These are phyloP conservation scores for Taphrina sp. DNA, from an alignment of 1,139 yeast genomes.

Conservation along the genomic window DNA sequence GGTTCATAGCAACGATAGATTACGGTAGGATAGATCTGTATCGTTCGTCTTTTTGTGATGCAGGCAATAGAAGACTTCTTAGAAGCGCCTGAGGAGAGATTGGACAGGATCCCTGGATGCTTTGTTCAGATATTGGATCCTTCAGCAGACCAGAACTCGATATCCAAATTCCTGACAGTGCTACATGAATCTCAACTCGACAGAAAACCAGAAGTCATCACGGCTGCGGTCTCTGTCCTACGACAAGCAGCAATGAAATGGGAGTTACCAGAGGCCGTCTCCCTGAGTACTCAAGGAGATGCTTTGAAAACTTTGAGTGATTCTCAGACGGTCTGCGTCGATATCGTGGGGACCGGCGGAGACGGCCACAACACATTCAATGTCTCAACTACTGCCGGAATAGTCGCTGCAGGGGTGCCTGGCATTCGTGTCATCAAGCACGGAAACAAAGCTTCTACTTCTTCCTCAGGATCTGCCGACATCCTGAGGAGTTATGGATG, in stretches of 20 bases:
- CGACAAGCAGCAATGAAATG: conserved; percentile 19
- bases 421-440: conserved; percentile 48
- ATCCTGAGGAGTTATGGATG: conserved; percentile 73
- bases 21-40: too few relatives aligned
- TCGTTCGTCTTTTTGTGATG: too few relatives aligned
- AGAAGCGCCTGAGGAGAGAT: neutral
- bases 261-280: neutral
- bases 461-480: conserved; percentile 92
- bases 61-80: conserved; percentile 18
- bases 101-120: conserved; percentile 8
- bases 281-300: conserved; percentile 7
- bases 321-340: conserved; percentile 49
- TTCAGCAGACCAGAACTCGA: neutral
- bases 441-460: conserved; percentile 95
- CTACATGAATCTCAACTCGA: conserved; percentile 26
- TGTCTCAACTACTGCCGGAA: conserved; percentile 91
- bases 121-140: conserved; percentile 21
- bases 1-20: too few relatives aligned
- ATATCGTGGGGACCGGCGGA: conserved; percentile 97
- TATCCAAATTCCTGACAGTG: conserved; percentile 9
- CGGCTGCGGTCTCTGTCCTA: conserved; percentile 16
- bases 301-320: conserved; percentile 1
- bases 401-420: conserved; percentile 73
- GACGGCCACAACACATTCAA: conserved; percentile 96
- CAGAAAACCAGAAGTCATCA: conserved; percentile 22